Evolutionary conservation across 1,284 basidiomycete species (phyloP).

Genomic region (Rhodotorula glutinis): DNA sequence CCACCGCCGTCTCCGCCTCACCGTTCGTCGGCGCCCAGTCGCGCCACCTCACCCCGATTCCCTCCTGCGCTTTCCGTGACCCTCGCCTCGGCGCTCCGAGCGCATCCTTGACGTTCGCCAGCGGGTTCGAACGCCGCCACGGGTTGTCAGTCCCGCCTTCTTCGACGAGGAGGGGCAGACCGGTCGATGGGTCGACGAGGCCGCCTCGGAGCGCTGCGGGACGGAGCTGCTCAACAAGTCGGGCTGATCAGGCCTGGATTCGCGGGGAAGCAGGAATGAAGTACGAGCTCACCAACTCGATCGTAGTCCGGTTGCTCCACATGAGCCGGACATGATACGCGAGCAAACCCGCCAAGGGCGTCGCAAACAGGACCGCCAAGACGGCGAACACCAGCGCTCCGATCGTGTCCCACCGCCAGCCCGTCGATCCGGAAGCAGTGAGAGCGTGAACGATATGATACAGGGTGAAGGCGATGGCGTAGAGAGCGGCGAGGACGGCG

Average conservation of each 20-base stretch:
- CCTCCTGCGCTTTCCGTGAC: neutral
- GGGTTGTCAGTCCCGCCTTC: neutral
- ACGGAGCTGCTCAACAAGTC: conserved; percentile 19
- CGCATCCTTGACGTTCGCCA: neutral
- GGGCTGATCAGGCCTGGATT: too few relatives aligned
- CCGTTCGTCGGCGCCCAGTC: neutral
- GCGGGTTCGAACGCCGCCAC: neutral
- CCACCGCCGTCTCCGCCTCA: too few relatives aligned
- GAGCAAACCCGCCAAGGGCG: conserved; percentile 73
- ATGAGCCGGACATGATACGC: conserved; percentile 78
- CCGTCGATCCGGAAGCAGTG: neutral
- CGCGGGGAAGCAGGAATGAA: neutral
- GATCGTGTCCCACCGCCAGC: conserved; percentile 55
- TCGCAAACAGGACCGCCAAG: conserved; percentile 66
- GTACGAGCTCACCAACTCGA: conserved; percentile 73
- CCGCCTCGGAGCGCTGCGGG: conserved; percentile 23
- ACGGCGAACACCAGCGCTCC: conserved; percentile 74
- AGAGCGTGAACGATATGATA: conserved; percentile 59
- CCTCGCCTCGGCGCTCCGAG: neutral
- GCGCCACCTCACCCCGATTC: neutral
- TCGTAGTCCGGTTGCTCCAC: conserved; percentile 80
- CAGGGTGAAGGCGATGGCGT: conserved; percentile 75
- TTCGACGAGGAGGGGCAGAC: neutral
- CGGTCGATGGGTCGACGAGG: conserved; percentile 24
- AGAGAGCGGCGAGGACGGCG: conserved; percentile 65